Base-by-base conservation (phyloP, 108 stramenopile genomes). In the Fistulifera pelliculosa region DNA sequence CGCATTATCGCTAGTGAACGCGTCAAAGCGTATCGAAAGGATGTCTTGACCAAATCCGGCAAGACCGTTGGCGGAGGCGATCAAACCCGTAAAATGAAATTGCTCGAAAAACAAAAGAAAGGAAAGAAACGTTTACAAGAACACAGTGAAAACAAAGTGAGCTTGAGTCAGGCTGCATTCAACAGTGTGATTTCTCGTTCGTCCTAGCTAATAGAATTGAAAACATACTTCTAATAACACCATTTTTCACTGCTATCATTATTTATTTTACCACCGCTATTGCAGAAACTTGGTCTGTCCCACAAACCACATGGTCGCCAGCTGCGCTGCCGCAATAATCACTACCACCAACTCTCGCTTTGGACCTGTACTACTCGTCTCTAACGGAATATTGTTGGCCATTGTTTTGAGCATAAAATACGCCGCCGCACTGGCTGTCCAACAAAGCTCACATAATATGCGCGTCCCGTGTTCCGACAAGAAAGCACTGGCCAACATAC, bases 31-130 rank as follows among this genome's bases (percentile, higher is more conserved):
- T 93, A 84, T 28, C 58, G 97, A 41, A 99, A 99, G 62, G 97
- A 99, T 61, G 99, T 99, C 0, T 64, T 98, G 40, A 86, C 85
- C 5, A 98, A 83, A 39, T 85, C 77, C 16, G 88, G 86, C 2
- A 99, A 99, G 56, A 80, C 81, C 0, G 96, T 99, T 1, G 96
- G 96, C 45, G 99, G 99, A 13, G 97, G 97, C 0, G 99, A 99
- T 66, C 72, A 96, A 27, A 73, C 92, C 18, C 66, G 99, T 40
- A 99, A 99, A 69, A 95, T 94, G 73, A 99, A 99, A 68, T 80
- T 99, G 8, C 64, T 98, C 15, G 94, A 99, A 69, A 97, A 97
- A 65, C 99, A 99, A 69, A 98, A 98, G 61, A 67, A 76, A 44
- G 99, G 99, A 38, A 99, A 99, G 83, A 96, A 96, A 69, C 76